Conservation (phyloP, 148 eudicot genomes). For the Vaccinium vitisidaea region DNA sequence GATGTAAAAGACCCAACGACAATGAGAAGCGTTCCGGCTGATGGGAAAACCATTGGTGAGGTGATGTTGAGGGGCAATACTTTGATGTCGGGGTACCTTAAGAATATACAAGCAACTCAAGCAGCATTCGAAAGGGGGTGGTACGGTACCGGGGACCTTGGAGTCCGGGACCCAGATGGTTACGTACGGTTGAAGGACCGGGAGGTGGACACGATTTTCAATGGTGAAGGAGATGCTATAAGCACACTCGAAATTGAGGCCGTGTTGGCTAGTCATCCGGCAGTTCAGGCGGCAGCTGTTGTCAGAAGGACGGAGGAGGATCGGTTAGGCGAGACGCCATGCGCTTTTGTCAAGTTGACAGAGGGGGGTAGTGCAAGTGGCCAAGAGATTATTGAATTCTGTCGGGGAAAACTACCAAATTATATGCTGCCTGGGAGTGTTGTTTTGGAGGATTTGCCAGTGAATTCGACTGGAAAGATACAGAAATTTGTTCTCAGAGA, state of each 20-base stretch:
- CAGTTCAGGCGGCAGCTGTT: conserved; percentile 27
- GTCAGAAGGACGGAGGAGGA: conserved; percentile 27
- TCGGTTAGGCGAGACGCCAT: conserved; percentile 21
- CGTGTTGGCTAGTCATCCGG: conserved; percentile 28
- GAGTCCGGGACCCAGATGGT: conserved; percentile 25
- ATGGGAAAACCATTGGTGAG: conserved; percentile 40
- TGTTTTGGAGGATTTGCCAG: conserved; percentile 49
- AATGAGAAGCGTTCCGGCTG: conserved; percentile 33
- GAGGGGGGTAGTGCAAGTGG: conserved; percentile 19
- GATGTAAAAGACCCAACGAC: conserved; percentile 38
- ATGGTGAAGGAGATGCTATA: conserved; percentile 15
- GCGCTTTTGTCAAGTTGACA: conserved; percentile 40
- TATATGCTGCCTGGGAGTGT: conserved; percentile 55
- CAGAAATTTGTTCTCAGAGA: conserved; percentile 62
- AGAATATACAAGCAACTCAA: conserved; percentile 22
- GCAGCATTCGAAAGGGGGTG: conserved; percentile 32
- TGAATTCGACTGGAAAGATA: conserved; percentile 66
- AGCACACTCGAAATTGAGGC: conserved; percentile 38
- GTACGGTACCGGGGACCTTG: conserved; percentile 37
- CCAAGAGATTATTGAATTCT: conserved; percentile 32
- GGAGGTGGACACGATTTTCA: conserved; percentile 9
- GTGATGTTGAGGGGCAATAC: conserved; percentile 37
- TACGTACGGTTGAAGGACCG: conserved; percentile 35
- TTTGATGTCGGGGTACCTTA: conserved; percentile 41
- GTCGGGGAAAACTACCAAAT: conserved; percentile 39